Evolutionary conservation across 1,139 yeast genomes (phyloP), one percentile per base, ranked within the genome.

Genomic region (Candida tropicalis): DNA sequence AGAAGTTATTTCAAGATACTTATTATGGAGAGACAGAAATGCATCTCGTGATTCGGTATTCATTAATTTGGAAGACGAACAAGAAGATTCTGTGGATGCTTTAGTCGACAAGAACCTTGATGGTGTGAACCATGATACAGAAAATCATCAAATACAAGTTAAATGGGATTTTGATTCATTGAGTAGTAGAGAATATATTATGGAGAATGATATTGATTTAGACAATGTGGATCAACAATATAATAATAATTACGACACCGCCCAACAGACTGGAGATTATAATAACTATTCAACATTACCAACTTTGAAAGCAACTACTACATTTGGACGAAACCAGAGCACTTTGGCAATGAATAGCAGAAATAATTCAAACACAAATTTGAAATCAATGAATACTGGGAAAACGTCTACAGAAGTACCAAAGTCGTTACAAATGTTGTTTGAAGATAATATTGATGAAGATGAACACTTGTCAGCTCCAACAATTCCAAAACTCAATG

Each of bases 161-260:
- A 84, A 84, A 61, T 87, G 96, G 95, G 95, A 87, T 63, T 87
- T 87, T 55, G 95, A 87, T 60, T 84, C 93, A 1, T 65, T 86
- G 45, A 82, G 85, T 56, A 79, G 87, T 39, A 75, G 81, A 31
- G 91, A 85, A 52, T 85, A 84, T 56, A 83, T 86, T 43, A 65
- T 82, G 41, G 89, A 85, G 44, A 82, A 81, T 59, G 85, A 81
- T 42, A 77, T 80, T 40, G 75, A 78, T 48, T 52, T 78, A 26
- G 75, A 70, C 40, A 73, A 73, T 36, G 78, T 78, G 24, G 73
- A 71, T 38, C 37, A 43, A 13, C 35, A 23, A 56, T 60, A 60
- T 45, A 13, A 37, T 12, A 24, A 36, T 15, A 65, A 65, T 13
- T 68, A 62, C 25, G 69, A 66, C 16, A 55, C 40, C 7, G 35